phyloP scores from a whole-genome alignment of 192 early-diverging fungal genomes.

The Mortierella alpina region DNA sequence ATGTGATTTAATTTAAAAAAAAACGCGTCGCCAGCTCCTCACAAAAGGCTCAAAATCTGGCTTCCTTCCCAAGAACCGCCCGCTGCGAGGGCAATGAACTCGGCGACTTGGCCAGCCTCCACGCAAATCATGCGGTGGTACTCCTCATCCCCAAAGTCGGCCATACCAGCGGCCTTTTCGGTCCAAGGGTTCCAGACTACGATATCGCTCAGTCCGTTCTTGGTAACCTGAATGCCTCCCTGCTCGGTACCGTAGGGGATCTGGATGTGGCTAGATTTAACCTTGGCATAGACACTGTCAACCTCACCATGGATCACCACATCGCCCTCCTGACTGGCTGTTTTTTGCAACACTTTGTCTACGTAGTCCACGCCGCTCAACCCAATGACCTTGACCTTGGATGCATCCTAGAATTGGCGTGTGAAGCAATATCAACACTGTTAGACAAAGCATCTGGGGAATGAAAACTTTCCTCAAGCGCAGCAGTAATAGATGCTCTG shows the following conservation, averaged over 20 bases:
- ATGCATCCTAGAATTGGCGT: slow-evolving; percentile 64
- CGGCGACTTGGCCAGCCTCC: slow-evolving; percentile 82
- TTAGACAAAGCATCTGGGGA: neutral
- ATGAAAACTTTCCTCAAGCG: neutral
- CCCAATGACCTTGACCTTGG: slow-evolving; percentile 68
- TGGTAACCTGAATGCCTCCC: slow-evolving; percentile 24
- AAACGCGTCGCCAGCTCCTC: neutral
- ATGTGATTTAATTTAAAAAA: slow-evolving; percentile 24
- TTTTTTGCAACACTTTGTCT: slow-evolving; percentile 75
- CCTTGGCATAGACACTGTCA: slow-evolving; percentile 87
- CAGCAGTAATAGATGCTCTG: neutral
- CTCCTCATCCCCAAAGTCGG: slow-evolving; percentile 90
- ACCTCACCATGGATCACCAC: slow-evolving; percentile 76
- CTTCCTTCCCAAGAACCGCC: slow-evolving; percentile 79
- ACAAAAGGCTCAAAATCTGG: slow-evolving; percentile 68
- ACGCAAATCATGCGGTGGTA: slow-evolving; percentile 92
- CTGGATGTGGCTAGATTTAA: slow-evolving; percentile 56
- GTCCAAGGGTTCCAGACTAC: slow-evolving; percentile 99
- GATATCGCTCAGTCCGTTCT: slow-evolving; percentile 59
- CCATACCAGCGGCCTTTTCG: slow-evolving; percentile 88
- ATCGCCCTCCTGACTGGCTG: slow-evolving; percentile 44
- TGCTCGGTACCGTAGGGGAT: slow-evolving; percentile 35
- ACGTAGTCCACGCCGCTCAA: slow-evolving; percentile 70
- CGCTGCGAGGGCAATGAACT: slow-evolving; percentile 69
- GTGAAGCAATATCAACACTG: too few species aligned